A percentile compares a stretch with the other conserved stretches of the same genome.
Evolutionary conservation across 2,329 filamentous ascomycete species (phyloP).

Genomic region (Aspergillus tanneri): DNA sequence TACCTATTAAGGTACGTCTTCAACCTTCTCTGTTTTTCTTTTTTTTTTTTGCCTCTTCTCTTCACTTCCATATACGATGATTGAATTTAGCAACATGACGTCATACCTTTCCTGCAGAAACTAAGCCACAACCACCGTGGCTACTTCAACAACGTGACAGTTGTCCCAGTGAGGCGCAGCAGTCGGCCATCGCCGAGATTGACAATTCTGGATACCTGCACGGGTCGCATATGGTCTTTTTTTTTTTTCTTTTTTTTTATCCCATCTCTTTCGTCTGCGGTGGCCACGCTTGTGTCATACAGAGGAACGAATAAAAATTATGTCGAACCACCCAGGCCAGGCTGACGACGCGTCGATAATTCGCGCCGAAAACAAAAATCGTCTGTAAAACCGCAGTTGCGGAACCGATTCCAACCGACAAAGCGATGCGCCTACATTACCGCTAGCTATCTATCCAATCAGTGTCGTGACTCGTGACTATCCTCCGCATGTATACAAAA

Average conservation of each 20-base stretch:
- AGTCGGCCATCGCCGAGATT: constrained; percentile 11
- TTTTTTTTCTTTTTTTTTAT: not conserved
- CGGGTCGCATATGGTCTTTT: not conserved
- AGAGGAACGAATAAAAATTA: constrained; percentile 4
- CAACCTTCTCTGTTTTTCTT: not conserved
- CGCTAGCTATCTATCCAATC: constrained; percentile 10
- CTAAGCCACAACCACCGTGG: constrained; percentile 12
- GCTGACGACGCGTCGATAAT: constrained; percentile 11
- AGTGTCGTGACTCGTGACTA: constrained; percentile 14
- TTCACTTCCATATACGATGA: not conserved
- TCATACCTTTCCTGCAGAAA: constrained; percentile 10
- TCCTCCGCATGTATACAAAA: constrained; percentile 15
- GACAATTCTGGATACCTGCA: not conserved
- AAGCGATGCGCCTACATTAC: constrained; percentile 11
- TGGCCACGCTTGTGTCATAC: not conserved
- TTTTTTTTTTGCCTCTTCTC: constrained; percentile 2
- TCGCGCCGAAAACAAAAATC: not conserved
- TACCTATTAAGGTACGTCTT: too few relatives aligned
- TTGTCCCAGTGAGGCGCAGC: constrained; percentile 9
- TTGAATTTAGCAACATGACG: not conserved
- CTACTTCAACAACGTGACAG: constrained; percentile 8
- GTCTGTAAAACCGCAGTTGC: not conserved
- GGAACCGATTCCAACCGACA: constrained; percentile 19
- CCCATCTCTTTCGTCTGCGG: not conserved
- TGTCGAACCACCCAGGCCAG: not conserved